Evolutionary conservation across 352 stramenopile species (phyloP).

Genomic region (Phytophthora pisi): DNA sequence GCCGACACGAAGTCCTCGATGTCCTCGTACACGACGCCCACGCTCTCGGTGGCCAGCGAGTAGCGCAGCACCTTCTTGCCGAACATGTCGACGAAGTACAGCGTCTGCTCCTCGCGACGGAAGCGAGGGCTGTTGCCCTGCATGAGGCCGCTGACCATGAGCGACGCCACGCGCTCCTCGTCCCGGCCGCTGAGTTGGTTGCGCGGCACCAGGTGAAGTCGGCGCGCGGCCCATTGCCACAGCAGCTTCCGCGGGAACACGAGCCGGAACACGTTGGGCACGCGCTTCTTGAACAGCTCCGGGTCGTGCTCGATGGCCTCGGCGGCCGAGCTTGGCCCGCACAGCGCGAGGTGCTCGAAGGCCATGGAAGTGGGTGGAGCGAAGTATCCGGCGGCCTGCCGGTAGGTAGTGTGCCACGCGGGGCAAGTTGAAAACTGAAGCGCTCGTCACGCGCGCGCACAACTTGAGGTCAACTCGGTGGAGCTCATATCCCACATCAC

Average conservation of each 20-base stretch:
- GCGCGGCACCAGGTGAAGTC: conserved; percentile 17
- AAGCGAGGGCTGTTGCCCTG: conserved; percentile 67
- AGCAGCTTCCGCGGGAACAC: conserved; percentile 35
- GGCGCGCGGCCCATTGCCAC: conserved; percentile 29
- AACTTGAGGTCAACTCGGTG: conserved; percentile 8
- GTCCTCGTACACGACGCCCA: conserved; percentile 48
- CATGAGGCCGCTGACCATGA: conserved; percentile 48
- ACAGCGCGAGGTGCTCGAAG: conserved; percentile 9
- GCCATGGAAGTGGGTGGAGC: conserved; percentile 11
- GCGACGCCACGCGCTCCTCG: conserved; percentile 39
- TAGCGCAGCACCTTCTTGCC: conserved; percentile 56
- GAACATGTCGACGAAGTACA: conserved; percentile 74
- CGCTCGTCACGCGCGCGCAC: conserved; percentile 8
- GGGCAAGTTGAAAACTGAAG: conserved; percentile 30
- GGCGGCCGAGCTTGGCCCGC: background rate
- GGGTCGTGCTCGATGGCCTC: conserved; percentile 11
- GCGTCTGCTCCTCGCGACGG: conserved; percentile 51
- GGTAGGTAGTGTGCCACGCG: background rate
- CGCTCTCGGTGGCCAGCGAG: conserved; percentile 41
- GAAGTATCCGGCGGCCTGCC: background rate
- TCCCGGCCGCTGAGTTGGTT: background rate
- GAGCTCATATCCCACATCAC: conserved; percentile 32
- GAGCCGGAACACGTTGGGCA: conserved; percentile 22
- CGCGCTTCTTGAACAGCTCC: conserved; percentile 34
- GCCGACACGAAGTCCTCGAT: conserved; percentile 57